Conservation (phyloP, 2,329 filamentous ascomycete species). For the Calonectria pseudoturangicola region DNA sequence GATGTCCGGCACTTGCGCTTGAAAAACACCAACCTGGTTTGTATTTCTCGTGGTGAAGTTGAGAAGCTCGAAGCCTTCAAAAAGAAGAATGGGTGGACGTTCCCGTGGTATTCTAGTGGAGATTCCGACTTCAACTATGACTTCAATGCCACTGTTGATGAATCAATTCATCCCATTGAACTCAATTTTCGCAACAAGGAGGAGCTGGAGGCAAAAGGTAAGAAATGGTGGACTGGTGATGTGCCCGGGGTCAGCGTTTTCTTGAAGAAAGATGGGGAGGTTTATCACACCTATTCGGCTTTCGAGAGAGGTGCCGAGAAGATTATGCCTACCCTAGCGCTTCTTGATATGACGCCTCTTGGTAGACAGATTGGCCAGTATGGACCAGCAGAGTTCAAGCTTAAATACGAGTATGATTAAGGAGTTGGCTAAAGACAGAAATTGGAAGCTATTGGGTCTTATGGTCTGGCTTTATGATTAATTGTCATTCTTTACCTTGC, state of each 20-base stretch:
- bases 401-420: conserved; percentile 52
- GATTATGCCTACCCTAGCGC: conserved; percentile 55
- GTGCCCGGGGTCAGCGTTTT: conserved; percentile 63
- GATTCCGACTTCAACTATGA: conserved; percentile 63
- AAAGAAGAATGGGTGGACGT: conserved; percentile 62
- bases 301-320: conserved; percentile 58
- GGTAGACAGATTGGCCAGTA: conserved; percentile 55
- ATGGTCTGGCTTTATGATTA: background rate
- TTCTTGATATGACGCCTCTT: conserved; percentile 60
- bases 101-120: conserved; percentile 63
- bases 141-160: conserved; percentile 60
- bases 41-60: conserved; percentile 62
- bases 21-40: conserved; percentile 62
- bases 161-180: conserved; percentile 49
- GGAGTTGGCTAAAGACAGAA: background rate
- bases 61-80: conserved; percentile 61
- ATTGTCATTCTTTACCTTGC: background rate
- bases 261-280: conserved; percentile 54
- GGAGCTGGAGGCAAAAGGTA: conserved; percentile 54
- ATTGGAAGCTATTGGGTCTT: background rate
- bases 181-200: conserved; percentile 54
- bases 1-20: conserved; percentile 60
- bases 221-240: conserved; percentile 56
- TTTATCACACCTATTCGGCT: conserved; percentile 63
- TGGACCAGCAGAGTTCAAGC: conserved; percentile 54